phyloP scores from a whole-genome alignment of 2,329 filamentous ascomycete genomes.

The Pseudogymnoascus sp. region DNA sequence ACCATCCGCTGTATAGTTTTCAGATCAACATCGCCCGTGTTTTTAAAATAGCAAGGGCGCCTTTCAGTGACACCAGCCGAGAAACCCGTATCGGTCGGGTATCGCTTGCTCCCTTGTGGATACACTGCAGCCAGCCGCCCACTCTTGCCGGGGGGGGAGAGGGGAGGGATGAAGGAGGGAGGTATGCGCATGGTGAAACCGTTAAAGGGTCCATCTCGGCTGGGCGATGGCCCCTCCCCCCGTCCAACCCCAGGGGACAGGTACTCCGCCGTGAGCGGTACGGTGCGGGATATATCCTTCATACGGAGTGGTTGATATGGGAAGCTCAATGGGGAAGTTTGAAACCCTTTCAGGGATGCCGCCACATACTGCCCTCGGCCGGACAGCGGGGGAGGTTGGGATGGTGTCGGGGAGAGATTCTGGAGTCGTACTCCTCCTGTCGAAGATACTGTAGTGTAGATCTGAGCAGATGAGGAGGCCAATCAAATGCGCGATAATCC shows the following conservation, averaged over 20 bases:
- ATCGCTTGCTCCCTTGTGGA: conserved; percentile 7
- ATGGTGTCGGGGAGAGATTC: neutral
- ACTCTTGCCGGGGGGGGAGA: neutral
- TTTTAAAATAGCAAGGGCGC: neutral
- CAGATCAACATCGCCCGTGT: neutral
- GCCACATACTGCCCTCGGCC: neutral
- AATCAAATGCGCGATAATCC: neutral
- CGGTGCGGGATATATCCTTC: conserved; percentile 1
- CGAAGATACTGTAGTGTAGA: neutral
- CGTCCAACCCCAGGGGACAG: neutral
- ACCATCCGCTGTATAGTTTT: neutral
- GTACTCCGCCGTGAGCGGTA: neutral
- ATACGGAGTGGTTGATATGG: neutral
- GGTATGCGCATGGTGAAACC: conserved; percentile 2
- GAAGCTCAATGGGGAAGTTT: neutral
- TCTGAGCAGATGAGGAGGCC: neutral
- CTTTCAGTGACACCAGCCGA: conserved; percentile 4
- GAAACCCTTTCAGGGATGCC: neutral
- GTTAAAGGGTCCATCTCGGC: neutral
- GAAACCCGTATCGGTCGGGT: neutral
- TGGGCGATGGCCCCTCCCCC: neutral
- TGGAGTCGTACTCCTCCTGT: neutral
- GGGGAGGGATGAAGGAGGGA: neutral
- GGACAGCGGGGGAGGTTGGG: neutral
- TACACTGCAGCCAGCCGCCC: conserved; percentile 5